These are phyloP conservation scores for Xylaria castorea DNA, from an alignment of 495 filamentous ascomycete species.

Conservation along the genomic window DNA sequence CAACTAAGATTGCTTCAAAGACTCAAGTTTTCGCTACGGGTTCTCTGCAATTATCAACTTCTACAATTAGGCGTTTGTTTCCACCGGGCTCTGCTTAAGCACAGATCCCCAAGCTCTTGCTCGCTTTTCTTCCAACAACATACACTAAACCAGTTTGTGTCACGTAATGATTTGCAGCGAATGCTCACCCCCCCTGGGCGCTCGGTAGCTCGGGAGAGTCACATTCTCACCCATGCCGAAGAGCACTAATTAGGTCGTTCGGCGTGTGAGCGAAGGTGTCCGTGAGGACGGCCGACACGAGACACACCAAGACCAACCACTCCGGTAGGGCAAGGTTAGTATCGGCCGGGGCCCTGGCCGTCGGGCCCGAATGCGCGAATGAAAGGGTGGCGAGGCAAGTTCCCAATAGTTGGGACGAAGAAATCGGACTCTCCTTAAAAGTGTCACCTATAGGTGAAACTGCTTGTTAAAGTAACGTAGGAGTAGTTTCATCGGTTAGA, in stretches of 20 bases:
- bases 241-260: background rate
- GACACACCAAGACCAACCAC: background rate
- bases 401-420: background rate
- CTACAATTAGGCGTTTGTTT: background rate
- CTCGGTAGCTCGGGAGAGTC: background rate
- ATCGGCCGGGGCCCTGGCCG: background rate
- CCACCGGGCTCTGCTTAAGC: background rate
- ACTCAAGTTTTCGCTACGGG: background rate
- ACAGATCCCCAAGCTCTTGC: background rate
- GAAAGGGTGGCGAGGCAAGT: background rate
- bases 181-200: background rate
- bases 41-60: background rate
- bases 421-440: background rate
- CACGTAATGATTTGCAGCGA: background rate
- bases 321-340: background rate
- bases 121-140: background rate
- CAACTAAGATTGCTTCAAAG: background rate
- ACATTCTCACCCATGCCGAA: background rate
- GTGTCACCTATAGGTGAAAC: background rate
- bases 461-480: background rate
- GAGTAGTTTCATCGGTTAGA: background rate
- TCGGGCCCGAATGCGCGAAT: background rate
- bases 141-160: background rate
- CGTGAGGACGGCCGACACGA: background rate
- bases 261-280: background rate